These are phyloP conservation scores for Camelina hispida DNA, from an alignment of 345 rosid genomes.

Conservation along the genomic window DNA sequence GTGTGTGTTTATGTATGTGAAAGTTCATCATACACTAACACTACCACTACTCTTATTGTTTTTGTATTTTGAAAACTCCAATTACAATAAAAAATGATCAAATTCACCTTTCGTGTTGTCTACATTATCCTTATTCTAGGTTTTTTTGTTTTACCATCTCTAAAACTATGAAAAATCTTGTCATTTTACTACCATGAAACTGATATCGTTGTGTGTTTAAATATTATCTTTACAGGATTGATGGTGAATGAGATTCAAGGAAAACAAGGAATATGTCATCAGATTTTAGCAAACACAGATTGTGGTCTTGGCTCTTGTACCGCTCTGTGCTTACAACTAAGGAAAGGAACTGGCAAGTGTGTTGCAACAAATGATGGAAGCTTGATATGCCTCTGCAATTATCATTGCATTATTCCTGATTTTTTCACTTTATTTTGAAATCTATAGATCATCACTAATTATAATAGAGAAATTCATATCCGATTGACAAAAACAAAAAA, in stretches of 20 bases:
- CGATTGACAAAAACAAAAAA: too few species aligned
- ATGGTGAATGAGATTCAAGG: slow-evolving; percentile 21
- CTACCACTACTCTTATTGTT: slow-evolving; percentile 12
- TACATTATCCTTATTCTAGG: slow-evolving; percentile 24
- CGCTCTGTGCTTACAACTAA: not conserved
- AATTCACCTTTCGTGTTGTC: not conserved
- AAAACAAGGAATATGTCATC: not conserved
- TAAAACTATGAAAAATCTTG: not conserved
- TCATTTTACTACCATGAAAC: not conserved
- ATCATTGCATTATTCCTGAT: not conserved
- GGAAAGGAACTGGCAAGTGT: not conserved
- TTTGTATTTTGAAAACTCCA: not conserved
- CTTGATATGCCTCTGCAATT: slow-evolving; percentile 18
- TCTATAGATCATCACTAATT: not conserved
- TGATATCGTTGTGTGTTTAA: not conserved
- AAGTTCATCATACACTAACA: not conserved
- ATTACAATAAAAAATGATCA: slow-evolving; percentile 5
- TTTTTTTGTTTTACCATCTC: slow-evolving; percentile 12
- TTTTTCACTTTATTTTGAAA: not conserved
- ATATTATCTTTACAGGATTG: slow-evolving; percentile 2
- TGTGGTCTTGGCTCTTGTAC: slow-evolving; percentile 24
- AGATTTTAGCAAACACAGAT: not conserved
- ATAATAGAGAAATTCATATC: not conserved
- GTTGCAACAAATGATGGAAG: not conserved
- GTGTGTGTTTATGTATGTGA: not conserved